Base-by-base conservation (phyloP, 2,329 filamentous ascomycete genomes). In the Penicillium carneum region DNA sequence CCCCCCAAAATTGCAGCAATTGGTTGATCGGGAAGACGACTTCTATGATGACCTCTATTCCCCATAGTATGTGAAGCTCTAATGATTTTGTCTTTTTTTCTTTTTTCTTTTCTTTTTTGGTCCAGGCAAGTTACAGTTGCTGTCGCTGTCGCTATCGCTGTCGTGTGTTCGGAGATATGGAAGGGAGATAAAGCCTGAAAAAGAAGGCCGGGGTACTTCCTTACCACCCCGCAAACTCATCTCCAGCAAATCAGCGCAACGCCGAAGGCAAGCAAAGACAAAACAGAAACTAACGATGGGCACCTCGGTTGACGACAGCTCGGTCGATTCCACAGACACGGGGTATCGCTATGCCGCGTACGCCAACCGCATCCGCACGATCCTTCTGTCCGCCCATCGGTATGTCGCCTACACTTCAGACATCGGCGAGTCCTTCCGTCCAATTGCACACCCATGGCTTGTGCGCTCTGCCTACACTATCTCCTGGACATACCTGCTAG, bases 361-460 rank as follows among this genome's bases (percentile, higher is more conserved):
- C 80, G 92, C 92, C 49, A 88, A 89, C 62, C 89, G 95, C 50
- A 81, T 95, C 64, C 88, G 92, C 63, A 97, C 93, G 8, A 91
- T 98, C 68, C 87, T 99, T 72, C 83, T 93, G 69, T 92, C 91
- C 16, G 93, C 93, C 4, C 95, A 98, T 73, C 89, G 95, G 72
- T 99, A 99, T 74, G 93, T 99, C 50, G 95, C 95, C 59, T 99
- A 99, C 77, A 98, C 95, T 0, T 93, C 90, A 20, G 94, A 98
- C 72, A 94, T 99, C 66, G 95, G 95, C 75, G 95, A 99, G 79
- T 96, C 91, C 0, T 99, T 99, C 80, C 88, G 95, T 1, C 95
- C 95, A 0, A 86, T 99, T 41, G 93, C 94, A 4, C 93, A 97
- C 74, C 94, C 93, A 0, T 88, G 84, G 71, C 80, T 96, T 3